phyloP scores from a whole-genome alignment of 345 rosid genomes.

The Arabidopsis arenosa region DNA sequence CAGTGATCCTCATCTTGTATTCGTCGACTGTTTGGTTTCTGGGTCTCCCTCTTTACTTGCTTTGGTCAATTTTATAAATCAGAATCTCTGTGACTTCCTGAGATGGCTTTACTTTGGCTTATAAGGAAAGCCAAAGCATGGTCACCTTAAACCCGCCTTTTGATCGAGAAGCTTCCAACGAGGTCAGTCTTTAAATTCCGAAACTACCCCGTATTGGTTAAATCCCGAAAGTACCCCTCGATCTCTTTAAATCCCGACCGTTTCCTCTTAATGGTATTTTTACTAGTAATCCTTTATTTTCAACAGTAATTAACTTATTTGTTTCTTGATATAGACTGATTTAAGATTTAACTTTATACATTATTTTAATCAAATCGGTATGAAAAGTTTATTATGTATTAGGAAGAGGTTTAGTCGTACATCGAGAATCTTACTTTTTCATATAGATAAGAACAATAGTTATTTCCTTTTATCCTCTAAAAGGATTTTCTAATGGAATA shows the following conservation, averaged over 20 bases:
- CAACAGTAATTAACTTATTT: not conserved
- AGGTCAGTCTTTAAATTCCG: not conserved
- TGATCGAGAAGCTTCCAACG: not conserved
- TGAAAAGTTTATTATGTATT: not conserved
- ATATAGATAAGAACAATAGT: constrained; percentile 16
- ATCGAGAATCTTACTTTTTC: constrained; percentile 28
- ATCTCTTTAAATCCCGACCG: not conserved
- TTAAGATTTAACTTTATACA: not conserved
- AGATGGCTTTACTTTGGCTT: constrained; percentile 32
- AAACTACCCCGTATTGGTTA: not conserved
- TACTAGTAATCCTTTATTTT: not conserved
- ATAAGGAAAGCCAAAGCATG: constrained; percentile 23
- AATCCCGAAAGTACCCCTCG: constrained; percentile 3
- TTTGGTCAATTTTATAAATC: constrained; percentile 8
- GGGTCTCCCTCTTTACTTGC: constrained; percentile 11
- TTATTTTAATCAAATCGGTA: not conserved
- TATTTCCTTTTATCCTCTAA: not conserved
- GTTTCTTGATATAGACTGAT: not conserved
- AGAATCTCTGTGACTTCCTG: constrained; percentile 27
- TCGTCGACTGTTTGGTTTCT: constrained; percentile 31
- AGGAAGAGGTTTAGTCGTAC: not conserved
- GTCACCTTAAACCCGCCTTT: not conserved
- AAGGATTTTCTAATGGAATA: not conserved
- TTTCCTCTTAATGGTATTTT: not conserved
- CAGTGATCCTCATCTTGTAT: constrained; percentile 76